These are phyloP conservation scores for Aspergillus hortae DNA, from an alignment of 2,329 filamentous ascomycete species.

Conservation along the genomic window DNA sequence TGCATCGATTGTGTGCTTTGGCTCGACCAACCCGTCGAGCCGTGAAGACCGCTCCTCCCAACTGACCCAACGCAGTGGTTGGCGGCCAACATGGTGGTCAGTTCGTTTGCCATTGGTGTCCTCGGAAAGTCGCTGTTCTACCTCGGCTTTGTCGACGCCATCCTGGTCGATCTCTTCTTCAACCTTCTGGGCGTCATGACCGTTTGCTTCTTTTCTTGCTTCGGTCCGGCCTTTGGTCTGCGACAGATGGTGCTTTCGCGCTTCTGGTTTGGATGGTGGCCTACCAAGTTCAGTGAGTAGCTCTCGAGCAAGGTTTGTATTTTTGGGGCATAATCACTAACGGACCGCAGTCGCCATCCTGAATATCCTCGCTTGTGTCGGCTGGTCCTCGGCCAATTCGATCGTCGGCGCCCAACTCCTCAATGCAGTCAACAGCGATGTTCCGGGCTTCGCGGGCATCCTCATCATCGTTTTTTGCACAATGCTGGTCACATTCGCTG, in stretches of 20 bases:
- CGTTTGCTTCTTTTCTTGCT: conserved; percentile 73
- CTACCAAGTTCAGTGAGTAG: conserved; percentile 62
- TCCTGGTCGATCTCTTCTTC: conserved; percentile 70
- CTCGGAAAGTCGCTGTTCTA: conserved; percentile 65
- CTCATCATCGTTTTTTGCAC: conserved; percentile 68
- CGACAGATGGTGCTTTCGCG: conserved; percentile 78
- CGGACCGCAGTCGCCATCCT: conserved; percentile 59
- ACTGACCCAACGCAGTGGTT: conserved; percentile 58
- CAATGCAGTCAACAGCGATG: conserved; percentile 65
- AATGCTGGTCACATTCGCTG: conserved; percentile 67
- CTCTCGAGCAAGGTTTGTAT: background rate
- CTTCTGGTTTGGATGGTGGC: conserved; percentile 71
- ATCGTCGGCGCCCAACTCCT: conserved; percentile 78
- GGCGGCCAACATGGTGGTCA: conserved; percentile 74
- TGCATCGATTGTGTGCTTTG: conserved; percentile 6
- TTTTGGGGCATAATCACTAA: conserved; percentile 7
- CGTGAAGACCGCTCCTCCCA: conserved; percentile 11
- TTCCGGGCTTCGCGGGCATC: conserved; percentile 72
- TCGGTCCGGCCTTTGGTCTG: conserved; percentile 70
- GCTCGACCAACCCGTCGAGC: conserved; percentile 4
- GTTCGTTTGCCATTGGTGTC: conserved; percentile 71
- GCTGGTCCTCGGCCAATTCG: conserved; percentile 73
- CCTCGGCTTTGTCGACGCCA: conserved; percentile 69
- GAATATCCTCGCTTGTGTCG: conserved; percentile 67
- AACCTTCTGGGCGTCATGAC: conserved; percentile 70